Evolutionary conservation across 441 rosid species (phyloP).

Genomic region (Corymbia citriodora): DNA sequence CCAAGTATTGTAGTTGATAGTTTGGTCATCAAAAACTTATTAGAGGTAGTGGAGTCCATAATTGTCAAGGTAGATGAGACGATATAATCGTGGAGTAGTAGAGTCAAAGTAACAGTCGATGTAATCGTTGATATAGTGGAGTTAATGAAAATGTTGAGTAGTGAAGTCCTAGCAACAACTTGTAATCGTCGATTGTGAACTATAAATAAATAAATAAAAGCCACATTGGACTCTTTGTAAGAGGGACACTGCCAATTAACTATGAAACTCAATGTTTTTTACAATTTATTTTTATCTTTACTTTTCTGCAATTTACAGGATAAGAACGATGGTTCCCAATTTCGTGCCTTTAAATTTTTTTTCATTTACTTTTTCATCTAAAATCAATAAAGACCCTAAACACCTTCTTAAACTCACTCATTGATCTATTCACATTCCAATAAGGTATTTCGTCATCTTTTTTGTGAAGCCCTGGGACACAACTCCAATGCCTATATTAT

Average conservation of each 20-base stretch:
- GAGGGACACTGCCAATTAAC: neutral
- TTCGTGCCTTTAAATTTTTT: neutral
- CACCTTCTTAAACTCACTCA: neutral
- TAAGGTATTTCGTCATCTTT: neutral
- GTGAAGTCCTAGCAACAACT: neutral
- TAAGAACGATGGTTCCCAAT: neutral
- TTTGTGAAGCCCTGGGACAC: neutral
- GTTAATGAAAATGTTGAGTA: neutral
- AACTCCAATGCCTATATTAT: neutral
- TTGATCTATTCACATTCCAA: neutral
- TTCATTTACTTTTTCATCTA: neutral
- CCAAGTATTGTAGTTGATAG: neutral
- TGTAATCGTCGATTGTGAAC: neutral
- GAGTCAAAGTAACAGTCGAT: fast-evolving
- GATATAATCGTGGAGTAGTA: fast-evolving
- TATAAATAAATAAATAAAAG: neutral
- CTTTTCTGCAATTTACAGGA: neutral
- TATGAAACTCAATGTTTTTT: fast-evolving
- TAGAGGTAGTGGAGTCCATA: neutral
- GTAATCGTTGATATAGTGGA: neutral
- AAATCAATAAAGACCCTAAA: neutral
- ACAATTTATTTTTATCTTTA: neutral
- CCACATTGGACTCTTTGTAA: neutral
- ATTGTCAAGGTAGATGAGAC: neutral
- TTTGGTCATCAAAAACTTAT: neutral